These are phyloP conservation scores for Mucor sp. DNA, from an alignment of 371 early-diverging fungal genomes.

Conservation along the genomic window DNA sequence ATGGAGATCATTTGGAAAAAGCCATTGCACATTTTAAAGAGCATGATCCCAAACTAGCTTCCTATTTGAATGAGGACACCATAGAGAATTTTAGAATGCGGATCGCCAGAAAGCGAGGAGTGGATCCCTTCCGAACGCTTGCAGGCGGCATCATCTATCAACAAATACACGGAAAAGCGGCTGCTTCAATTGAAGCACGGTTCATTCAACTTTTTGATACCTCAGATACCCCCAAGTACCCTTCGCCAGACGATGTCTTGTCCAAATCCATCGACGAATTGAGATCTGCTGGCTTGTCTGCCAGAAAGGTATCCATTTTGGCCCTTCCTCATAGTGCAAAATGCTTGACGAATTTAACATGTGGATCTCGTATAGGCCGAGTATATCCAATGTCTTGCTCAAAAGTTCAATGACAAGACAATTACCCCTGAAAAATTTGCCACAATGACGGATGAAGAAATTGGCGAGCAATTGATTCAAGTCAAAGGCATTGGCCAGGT, in stretches of 20 bases:
- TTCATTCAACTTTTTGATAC: conserved; percentile 41
- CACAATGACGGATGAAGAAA: conserved; percentile 45
- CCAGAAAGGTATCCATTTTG: conserved; percentile 31
- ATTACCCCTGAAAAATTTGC: conserved; percentile 39
- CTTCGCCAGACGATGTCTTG: conserved; percentile 43
- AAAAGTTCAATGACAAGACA: conserved; percentile 43
- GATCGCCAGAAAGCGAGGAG: conserved; percentile 4
- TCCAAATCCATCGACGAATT: conserved; percentile 32
- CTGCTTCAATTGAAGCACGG: conserved; percentile 37
- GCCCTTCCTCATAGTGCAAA: too few species aligned
- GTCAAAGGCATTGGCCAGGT: conserved; percentile 64
- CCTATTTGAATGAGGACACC: conserved; percentile 19
- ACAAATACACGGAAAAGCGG: conserved; percentile 57
- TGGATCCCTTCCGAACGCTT: conserved; percentile 38
- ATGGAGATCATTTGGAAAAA: conserved; percentile 7
- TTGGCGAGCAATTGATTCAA: conserved; percentile 41
- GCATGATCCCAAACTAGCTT: conserved; percentile 37
- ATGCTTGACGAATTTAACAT: too few species aligned
- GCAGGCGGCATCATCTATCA: conserved; percentile 54
- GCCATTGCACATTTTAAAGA: conserved; percentile 33
- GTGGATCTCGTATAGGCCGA: not conserved
- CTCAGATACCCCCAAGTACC: conserved; percentile 26
- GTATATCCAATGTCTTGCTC: conserved; percentile 52
- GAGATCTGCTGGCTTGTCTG: conserved; percentile 49
- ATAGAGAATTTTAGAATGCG: conserved; percentile 15